These are phyloP conservation scores for Suillus hirtellus DNA, from an alignment of 768 basidiomycete genomes.

Conservation along the genomic window DNA sequence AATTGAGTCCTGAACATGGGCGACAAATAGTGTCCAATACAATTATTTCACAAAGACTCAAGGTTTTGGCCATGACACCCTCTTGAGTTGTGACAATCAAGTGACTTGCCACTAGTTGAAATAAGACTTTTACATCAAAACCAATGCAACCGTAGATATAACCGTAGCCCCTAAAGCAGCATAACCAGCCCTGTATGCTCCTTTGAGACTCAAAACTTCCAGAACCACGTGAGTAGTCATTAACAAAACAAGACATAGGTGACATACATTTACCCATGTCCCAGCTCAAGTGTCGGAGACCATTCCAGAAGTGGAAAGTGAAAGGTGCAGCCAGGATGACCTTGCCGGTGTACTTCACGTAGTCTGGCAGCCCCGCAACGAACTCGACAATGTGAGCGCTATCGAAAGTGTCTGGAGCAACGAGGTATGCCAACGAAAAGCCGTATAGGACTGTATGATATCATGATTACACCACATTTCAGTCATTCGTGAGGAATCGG, in stretches of 20 bases:
- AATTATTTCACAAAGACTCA: not conserved
- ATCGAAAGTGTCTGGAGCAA: constrained; percentile 78
- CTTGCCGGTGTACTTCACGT: constrained; percentile 76
- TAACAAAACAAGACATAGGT: constrained; percentile 1
- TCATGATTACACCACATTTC: constrained; percentile 7
- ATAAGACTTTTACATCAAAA: constrained; percentile 41
- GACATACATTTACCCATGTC: constrained; percentile 85
- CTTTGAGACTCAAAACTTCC: constrained; percentile 77
- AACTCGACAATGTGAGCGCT: constrained; percentile 75
- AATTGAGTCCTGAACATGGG: too few species aligned
- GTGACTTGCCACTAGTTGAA: not conserved
- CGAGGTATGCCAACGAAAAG: constrained; percentile 83
- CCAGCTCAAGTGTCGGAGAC: constrained; percentile 88
- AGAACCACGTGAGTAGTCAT: constrained; percentile 7
- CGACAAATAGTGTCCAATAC: not conserved
- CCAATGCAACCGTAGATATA: constrained; percentile 69
- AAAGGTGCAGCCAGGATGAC: constrained; percentile 82
- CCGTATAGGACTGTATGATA: constrained; percentile 73
- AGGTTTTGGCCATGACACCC: not conserved
- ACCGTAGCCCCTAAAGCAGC: constrained; percentile 79
- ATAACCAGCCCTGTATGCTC: constrained; percentile 80
- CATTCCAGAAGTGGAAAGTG: constrained; percentile 89
- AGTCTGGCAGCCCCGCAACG: constrained; percentile 70
- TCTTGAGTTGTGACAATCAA: not conserved
- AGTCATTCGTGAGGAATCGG: not conserved